A percentile compares a stretch with the other conserved stretches of the same genome.
Evolutionary conservation across 2,329 filamentous ascomycete species (phyloP).

Genomic region (Talaromyces sp.): DNA sequence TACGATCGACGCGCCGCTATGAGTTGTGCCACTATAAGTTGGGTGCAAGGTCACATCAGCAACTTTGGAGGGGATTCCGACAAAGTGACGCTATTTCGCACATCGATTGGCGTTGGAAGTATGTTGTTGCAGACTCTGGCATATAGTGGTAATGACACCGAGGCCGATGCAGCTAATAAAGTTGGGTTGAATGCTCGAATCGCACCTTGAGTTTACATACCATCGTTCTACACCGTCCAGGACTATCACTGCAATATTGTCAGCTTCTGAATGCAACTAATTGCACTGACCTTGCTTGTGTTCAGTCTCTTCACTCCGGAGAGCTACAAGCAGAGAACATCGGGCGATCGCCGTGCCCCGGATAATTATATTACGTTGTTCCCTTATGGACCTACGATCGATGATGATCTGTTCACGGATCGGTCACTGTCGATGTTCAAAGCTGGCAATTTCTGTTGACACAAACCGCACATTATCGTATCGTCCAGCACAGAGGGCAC

Average conservation of each 20-base stretch:
- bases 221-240: neutral
- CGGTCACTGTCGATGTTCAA: neutral
- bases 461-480: neutral
- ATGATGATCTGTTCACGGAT: neutral
- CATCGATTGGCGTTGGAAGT: neutral
- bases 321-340: neutral
- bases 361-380: neutral
- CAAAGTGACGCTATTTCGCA: neutral
- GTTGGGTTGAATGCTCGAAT: neutral
- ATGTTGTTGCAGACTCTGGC: neutral
- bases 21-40: neutral
- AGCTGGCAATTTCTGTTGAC: neutral
- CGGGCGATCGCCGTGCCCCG: neutral
- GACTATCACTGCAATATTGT: neutral
- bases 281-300: neutral
- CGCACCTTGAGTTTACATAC: neutral
- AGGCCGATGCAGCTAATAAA: neutral
- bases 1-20: neutral
- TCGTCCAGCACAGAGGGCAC: neutral
- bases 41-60: neutral
- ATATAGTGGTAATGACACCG: neutral
- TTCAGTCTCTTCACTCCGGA: neutral
- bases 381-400: neutral
- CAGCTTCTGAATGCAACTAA: neutral
- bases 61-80: neutral